Base-by-base conservation (phyloP, 352 stramenopile species). In the Elongisporangium senticosum region DNA sequence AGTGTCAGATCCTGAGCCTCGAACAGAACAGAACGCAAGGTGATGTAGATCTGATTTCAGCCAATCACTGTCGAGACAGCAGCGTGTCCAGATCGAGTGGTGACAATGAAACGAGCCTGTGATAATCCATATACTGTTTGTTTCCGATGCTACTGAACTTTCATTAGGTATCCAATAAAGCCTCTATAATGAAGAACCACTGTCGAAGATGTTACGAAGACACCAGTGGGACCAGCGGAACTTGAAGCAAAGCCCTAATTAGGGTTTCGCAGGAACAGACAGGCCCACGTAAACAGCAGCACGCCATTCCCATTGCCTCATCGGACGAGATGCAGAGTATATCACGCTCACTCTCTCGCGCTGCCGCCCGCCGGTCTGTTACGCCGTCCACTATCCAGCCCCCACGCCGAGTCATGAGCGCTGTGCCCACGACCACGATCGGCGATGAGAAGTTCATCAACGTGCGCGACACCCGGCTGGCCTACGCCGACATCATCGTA, bases 401-500 rank as follows among this genome's bases (percentile, higher is more conserved):
- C 7, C 28, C 28, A 11, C 28, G 28, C 33, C 33, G 33, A 43
- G 33, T 64, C 21, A 47, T 67, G 20, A 74, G 67, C 40, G 63
- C 70, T n/a, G 64, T 75, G 24, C 63, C 52, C 22, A 68, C 70
- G 51, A 56, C 69, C 22, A 66, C 57, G 4, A 55, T 69, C 53
- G 70, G 62, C 54, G 67, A 69, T 48, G 37, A 75, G 54, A 62
- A 59, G 43, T 65, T 69, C 54, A 65, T 83, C 54, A 81, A 79
- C 28, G 66, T 75, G 23, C 71, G 72, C 22, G 74, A 85, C 61
- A 86, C 74, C 5, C 76, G 75, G 13, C 40, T 83, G 24, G 74
- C 73, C 20, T 86, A 78, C 58, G 76, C 76, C 48, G 76, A 86
- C 63, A 86, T 86, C 53, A 82, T 86, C 55, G 76, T 86, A 62